Percentiles rank a stretch among this genome's conserved stretches.
These are phyloP conservation scores for Clonostachys byssicola DNA, from an alignment of 2,329 filamentous ascomycete genomes.

Conservation along the genomic window DNA sequence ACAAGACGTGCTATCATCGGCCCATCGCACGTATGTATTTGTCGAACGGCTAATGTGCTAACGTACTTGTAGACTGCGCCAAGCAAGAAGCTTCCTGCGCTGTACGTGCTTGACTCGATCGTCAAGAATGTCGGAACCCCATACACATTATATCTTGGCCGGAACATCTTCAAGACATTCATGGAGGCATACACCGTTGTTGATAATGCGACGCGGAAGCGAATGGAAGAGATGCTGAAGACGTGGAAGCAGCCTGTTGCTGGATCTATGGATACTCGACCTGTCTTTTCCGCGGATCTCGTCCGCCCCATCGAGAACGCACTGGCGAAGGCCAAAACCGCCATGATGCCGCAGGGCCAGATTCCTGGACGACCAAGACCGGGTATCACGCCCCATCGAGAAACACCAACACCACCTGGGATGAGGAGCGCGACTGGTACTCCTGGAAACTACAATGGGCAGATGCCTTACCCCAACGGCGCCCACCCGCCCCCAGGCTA, in stretches of 20 bases:
- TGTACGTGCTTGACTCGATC: conserved; percentile 96
- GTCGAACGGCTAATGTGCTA: conserved; percentile 18
- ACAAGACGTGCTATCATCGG: conserved; percentile 3
- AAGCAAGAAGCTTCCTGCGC: conserved; percentile 84
- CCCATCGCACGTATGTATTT: neutral
- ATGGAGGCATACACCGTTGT: conserved; percentile 96
- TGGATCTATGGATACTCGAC: conserved; percentile 85
- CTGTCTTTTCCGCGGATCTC: conserved; percentile 84
- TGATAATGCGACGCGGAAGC: conserved; percentile 74
- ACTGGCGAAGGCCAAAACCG: conserved; percentile 73
- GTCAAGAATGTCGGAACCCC: conserved; percentile 98
- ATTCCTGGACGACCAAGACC: conserved; percentile 44
- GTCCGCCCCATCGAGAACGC: conserved; percentile 92
- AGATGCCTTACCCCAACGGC: conserved; percentile 15
- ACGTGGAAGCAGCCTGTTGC: conserved; percentile 98
- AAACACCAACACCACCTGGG: conserved; percentile 70
- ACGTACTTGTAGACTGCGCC: conserved; percentile 67
- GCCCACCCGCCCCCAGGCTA: conserved; percentile 8
- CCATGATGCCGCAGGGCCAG: conserved; percentile 48
- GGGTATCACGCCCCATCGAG: conserved; percentile 52
- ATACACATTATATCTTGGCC: conserved; percentile 91
- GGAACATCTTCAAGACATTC: conserved; percentile 88
- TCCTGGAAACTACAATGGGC: conserved; percentile 9
- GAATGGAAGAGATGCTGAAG: conserved; percentile 95
- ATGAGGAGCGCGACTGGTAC: conserved; percentile 9